Base-by-base conservation (phyloP, 768 basidiomycete species). In the Tulasnella sp. region DNA sequence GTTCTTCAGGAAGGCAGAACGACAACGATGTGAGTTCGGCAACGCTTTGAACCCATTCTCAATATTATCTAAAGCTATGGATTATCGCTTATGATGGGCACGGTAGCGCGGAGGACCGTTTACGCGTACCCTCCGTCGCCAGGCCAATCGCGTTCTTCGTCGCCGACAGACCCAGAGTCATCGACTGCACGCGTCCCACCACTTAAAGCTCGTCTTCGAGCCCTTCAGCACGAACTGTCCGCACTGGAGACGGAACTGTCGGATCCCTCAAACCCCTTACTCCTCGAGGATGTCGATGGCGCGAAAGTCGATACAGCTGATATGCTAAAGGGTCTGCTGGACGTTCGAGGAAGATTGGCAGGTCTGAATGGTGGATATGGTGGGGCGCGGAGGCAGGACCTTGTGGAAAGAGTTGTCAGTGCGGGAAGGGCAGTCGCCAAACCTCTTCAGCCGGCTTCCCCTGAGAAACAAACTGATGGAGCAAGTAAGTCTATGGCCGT, bases 241-340 rank as follows among this genome's bases (percentile, higher is more conserved):
- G 78, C 88, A 27, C 77, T 99, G 3, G 95, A 99, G 69, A 69
- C 74, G 1, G 89, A 94, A 67, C 75, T 94, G n/a, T 77, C 83
- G 0, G 86, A 90, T 64, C 88, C 87, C 9, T 79, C 87, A 2
- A 89, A 85, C 67, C 84, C 85, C 15, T 72, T 81, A 11, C 67
- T 86, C 24, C 76, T 76, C 50, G 78, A 78, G 58, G 84, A 84
- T 59, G 73, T 77, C 56, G 78, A 79, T 44, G 60, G 60, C 3
- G n/a, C 24, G 50, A 27, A 26, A 42, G 60, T 62, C 29, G 84
- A 88, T 70, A 80, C 86, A 0, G 85, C 83, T 5, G 83, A 86
- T 67, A 77, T 89, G 63, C 83, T 91, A 55, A 79, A 81, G 49
- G 88, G 85, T 0, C 70, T 91, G 34, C 84, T 89, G 3, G 88